Base-by-base conservation (phyloP, 352 stramenopile species). In the Globisporangium paddicum region DNA sequence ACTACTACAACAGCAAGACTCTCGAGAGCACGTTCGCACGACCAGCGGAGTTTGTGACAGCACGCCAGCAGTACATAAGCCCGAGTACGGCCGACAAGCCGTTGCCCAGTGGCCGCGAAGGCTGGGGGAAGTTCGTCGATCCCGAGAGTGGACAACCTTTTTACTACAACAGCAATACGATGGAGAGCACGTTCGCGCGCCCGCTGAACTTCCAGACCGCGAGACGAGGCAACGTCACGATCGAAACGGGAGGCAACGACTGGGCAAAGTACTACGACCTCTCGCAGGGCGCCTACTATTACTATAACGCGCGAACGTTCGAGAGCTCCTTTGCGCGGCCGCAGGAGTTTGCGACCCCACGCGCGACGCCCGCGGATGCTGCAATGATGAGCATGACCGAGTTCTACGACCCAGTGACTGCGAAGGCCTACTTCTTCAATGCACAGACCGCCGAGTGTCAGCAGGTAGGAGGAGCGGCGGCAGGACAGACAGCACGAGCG, bases 91-190 rank as follows among this genome's bases (percentile, higher is more conserved):
- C 11, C 10, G 44, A 60, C 48, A 59, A 56, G 40, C 48, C 66
- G 6, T 32, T 59, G 11, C 28, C 52, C 3, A 69, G 51, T n/a
- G 45, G n/a, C 3, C 58, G 64, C 1, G 65, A 75, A 14, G 58
- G 52, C 5, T 89, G 75, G 73, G 66, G 73, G 40, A 79, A 79
- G 41, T 81, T 84, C 59, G 16, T 73, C 1, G 82, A 93, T 41
- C 55, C 67, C 5, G 37, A 67, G 10, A 83, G 70, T 14, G 77
- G 73, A 2, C 65, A 77, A 10, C 58, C 56, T 11, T 95, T 95
- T 63, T 96, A 93, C 69, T 94, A 86, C 72, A 94, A 96, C 68
- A 62, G 72, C 50, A 52, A 56, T 21, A 94, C 86, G 0, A 70
- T 67, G 38, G 83, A 91, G 62, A 90, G 82, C 42, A 89, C 75